A percentile compares a stretch with the other conserved stretches of the same genome.
These are phyloP conservation scores for Diversispora epigaea DNA, from an alignment of 192 early-diverging fungal genomes.

Conservation along the genomic window DNA sequence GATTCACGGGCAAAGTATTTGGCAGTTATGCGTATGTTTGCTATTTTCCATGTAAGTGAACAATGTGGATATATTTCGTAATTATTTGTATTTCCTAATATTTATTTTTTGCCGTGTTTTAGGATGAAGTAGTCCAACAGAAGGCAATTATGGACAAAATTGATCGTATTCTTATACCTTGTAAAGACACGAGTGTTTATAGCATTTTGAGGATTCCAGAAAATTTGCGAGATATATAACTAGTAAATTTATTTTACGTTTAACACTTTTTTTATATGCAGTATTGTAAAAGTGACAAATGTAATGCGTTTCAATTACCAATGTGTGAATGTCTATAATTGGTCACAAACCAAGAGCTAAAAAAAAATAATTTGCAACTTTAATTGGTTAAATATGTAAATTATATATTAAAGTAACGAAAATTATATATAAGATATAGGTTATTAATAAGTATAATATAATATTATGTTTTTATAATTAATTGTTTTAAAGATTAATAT, in stretches of 20 bases:
- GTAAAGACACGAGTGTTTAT: conserved; percentile 15
- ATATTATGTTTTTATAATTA: too few species aligned
- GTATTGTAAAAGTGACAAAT: too few species aligned
- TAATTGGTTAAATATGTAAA: too few species aligned
- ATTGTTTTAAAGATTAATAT: too few species aligned
- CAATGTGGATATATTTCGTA: conserved; percentile 8
- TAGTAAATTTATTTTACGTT: not conserved
- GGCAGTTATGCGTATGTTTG: conserved; percentile 25
- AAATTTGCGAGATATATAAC: conserved; percentile 12
- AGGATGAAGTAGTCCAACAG: conserved; percentile 18
- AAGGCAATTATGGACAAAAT: conserved; percentile 20
- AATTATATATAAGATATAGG: too few species aligned
- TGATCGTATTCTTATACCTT: conserved; percentile 12
- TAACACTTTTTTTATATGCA: too few species aligned
- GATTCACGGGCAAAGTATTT: conserved; percentile 13
- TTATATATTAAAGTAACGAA: too few species aligned
- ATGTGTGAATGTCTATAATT: too few species aligned
- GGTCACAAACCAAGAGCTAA: too few species aligned
- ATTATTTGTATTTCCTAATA: conserved; percentile 12
- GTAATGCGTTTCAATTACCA: too few species aligned
- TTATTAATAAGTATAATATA: too few species aligned
- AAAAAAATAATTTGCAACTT: too few species aligned
- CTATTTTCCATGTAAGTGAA: conserved; percentile 34
- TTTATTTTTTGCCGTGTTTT: not conserved
- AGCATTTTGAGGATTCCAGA: conserved; percentile 10